Evolutionary conservation across 495 filamentous ascomycete genomes (phyloP), one percentile per base, ranked within the genome.

Genomic region (Saxophila tyrrhenica): DNA sequence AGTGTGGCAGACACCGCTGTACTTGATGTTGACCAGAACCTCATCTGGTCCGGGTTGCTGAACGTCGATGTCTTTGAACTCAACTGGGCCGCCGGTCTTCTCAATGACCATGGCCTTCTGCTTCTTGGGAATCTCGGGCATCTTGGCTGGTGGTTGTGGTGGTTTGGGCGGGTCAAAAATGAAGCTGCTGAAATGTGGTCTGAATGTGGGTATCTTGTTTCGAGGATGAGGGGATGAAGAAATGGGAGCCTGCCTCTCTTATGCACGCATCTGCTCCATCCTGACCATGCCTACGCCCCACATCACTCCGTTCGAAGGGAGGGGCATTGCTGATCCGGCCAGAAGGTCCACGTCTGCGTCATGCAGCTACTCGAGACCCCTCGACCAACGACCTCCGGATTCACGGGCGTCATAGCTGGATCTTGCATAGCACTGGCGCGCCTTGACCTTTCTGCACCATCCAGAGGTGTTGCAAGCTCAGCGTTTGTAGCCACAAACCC

Each of bases 1-100:
- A 25, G 90, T 94, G 74, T 94, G 89, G 75, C 90, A 95, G 54
- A 96, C 89, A 65, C 90, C 90, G 7, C 86, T 84, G 78, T 83
- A 96, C 68, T 87, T 87, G 74, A 96, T 82, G 72, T 94, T 88
- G 68, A 96, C 72, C 39, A 95, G 79, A 58, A 96, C 84, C 69
- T 96, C 85, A 71, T 94, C 88, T 1, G 89, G 81, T 2, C 81
- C 84, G 2, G 90, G 89, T 62, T 79, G 77, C 48, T 76, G 76
- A 46, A 94, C 87, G 58, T 81, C 79, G 64, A 94, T 89, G 68
- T 86, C 75, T 70, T 94, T 94, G 79, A 84, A 89, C 48, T 81
- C 67, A 51, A 82, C 73, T 10, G 83, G 85, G 17, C 82, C 84
- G 57, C 86, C 86, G 25, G 75, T 77, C 70, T 85, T 77, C 66